Conservation (phyloP, 164 flowering plant species). For the Chloranthus sessilifolius region DNA sequence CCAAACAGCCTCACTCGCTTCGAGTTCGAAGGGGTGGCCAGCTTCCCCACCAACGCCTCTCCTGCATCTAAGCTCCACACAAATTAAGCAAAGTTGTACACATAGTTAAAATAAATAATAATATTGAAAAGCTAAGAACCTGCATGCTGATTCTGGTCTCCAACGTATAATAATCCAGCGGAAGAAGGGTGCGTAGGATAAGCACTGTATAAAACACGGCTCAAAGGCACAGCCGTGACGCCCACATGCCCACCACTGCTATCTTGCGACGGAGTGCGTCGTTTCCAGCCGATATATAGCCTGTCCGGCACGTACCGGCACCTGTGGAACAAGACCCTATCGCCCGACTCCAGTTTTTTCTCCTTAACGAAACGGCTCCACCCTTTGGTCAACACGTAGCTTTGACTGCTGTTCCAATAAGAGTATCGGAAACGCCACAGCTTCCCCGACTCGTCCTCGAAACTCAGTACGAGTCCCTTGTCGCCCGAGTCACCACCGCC, state of each 20-base stretch:
- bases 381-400: constrained; percentile 91
- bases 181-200: constrained; percentile 28
- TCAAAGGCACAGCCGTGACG: constrained; percentile 18
- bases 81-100: neutral
- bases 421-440: constrained; percentile 81
- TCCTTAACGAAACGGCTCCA: constrained; percentile 95
- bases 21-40: constrained; percentile 24
- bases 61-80: constrained; percentile 8
- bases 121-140: constrained; percentile 13
- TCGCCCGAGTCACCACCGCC: constrained; percentile 40
- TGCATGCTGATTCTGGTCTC: constrained; percentile 43
- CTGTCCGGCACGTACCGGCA: constrained; percentile 25
- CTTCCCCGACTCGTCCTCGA: constrained; percentile 79
- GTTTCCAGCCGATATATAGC: constrained; percentile 64
- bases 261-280: constrained; percentile 30
- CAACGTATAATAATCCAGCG: constrained; percentile 20
- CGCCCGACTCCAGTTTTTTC: constrained; percentile 84
- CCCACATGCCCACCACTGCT: constrained; percentile 14
- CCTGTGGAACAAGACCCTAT: constrained; percentile 57
- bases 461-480: constrained; percentile 59
- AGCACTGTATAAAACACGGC: constrained; percentile 24
- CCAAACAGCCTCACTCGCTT: constrained; percentile 78
- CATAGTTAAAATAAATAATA: neutral
- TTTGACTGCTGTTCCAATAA: constrained; percentile 94
- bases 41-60: constrained; percentile 11